Evolutionary conservation across 352 stramenopile genomes (phyloP), one percentile per base, ranked within the genome.

Genomic region (Thalassiosira ordinaria): DNA sequence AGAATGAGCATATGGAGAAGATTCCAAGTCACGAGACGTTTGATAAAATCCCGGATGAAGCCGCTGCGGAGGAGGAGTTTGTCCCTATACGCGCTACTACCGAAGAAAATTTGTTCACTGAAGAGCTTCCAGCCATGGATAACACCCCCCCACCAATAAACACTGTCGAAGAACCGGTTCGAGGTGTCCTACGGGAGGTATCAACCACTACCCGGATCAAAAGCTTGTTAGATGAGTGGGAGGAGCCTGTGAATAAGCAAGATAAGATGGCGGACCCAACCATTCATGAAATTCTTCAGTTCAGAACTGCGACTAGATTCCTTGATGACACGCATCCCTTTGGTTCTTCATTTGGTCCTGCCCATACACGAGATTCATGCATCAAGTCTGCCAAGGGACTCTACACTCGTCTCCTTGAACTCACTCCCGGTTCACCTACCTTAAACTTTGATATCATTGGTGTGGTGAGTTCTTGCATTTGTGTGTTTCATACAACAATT

Each of bases 181-280:
- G 35, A 26, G 31, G 37, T 14, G 20, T 84, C 37, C 67, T 74
- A 22, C 73, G 63, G 33, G 22, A 52, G 41, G 60, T 16, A 31
- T 75, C 73, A 16, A 74, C 68, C 24, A 82, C 67, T 46, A 46
- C 68, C 63, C 75, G 75, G 9, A 89, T 93, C 14, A 89, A 88
- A 51, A 60, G 61, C 18, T 27, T 87, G 0, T 64, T 93, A 6
- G 82, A 91, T 70, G 44, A 77, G 41, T 93, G 89, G 89, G 64
- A 92, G 72, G 89, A 93, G 46, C 89, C 89, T 26, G 65, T 86
- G 0, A 88, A 85, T 46, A 91, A 92, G 49, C 7, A 56, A 16
- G 78, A 88, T 35, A 90, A 89, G 65, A 66, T 80, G 51, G 20
- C 66, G 39, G 55, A 67, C n/a, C 78, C 60, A 44, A 59, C 63